Conservation (phyloP, 2,329 filamentous ascomycete species). For the Claviceps pazoutovae region DNA sequence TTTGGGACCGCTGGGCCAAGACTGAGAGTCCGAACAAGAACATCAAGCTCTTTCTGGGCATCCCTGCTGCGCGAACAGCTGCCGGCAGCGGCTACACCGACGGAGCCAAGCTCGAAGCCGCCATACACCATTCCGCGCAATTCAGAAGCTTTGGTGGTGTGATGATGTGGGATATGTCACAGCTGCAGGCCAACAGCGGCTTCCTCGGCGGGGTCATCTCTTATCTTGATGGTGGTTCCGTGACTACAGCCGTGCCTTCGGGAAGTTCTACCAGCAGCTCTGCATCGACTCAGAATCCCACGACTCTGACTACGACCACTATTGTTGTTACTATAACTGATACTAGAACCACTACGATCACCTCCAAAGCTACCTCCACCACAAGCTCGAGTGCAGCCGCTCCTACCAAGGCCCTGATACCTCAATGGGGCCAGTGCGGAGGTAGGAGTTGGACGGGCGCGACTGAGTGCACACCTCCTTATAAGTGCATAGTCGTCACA, state of each 20-base stretch:
- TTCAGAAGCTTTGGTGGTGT: slow-evolving; percentile 51
- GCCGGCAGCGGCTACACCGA: slow-evolving; percentile 43
- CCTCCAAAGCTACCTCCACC: neutral
- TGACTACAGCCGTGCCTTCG: neutral
- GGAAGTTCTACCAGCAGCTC: neutral
- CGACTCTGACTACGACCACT: neutral
- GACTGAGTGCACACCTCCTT: slow-evolving; percentile 11
- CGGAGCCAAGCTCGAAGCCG: slow-evolving; percentile 29
- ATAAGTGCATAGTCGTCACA: slow-evolving; percentile 9
- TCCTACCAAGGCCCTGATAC: slow-evolving; percentile 9
- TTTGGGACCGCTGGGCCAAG: slow-evolving; percentile 54
- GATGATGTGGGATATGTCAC: slow-evolving; percentile 57
- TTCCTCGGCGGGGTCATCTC: slow-evolving; percentile 34
- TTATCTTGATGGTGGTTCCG: slow-evolving; percentile 14
- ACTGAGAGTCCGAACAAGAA: slow-evolving; percentile 38
- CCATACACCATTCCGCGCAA: slow-evolving; percentile 38
- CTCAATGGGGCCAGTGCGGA: slow-evolving; percentile 14
- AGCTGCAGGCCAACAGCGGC: slow-evolving; percentile 43
- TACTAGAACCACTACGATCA: neutral
- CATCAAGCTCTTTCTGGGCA: slow-evolving; percentile 48
- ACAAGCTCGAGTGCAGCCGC: slow-evolving; percentile 1
- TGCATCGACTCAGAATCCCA: neutral
- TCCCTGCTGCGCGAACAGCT: slow-evolving; percentile 36
- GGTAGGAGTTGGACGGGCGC: slow-evolving; percentile 11
- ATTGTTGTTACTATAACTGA: neutral